These are phyloP conservation scores for Pseudocercospora fijiensis DNA, from an alignment of 2,329 filamentous ascomycete species.

Conservation along the genomic window DNA sequence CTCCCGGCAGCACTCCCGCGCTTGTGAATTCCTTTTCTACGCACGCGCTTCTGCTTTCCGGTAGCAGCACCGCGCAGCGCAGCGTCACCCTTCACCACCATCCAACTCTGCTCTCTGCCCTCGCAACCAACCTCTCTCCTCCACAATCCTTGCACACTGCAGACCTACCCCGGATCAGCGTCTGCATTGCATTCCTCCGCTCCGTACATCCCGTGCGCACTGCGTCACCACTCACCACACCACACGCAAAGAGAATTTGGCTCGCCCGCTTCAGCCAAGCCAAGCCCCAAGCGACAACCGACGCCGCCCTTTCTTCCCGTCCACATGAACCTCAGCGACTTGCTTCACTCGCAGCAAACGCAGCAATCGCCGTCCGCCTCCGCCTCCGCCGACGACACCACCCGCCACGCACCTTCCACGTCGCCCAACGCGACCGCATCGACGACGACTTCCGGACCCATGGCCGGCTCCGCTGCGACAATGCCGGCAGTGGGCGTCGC, in stretches of 20 bases:
- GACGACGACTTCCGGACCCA: constrained; percentile 15
- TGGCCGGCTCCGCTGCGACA: constrained; percentile 50
- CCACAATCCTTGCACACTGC: not conserved
- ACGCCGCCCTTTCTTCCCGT: not conserved
- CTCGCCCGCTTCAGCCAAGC: not conserved
- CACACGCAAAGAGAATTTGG: not conserved
- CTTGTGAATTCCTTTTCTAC: not conserved
- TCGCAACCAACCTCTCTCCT: not conserved
- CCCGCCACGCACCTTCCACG: not conserved
- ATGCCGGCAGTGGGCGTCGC: constrained; percentile 50
- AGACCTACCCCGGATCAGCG: not conserved
- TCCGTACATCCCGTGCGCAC: constrained; percentile 3
- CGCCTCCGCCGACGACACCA: not conserved
- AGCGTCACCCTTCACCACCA: not conserved
- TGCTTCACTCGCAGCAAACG: constrained; percentile 2
- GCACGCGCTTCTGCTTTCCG: not conserved
- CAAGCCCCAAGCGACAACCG: not conserved
- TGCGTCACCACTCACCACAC: constrained; percentile 1
- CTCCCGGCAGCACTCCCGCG: not conserved
- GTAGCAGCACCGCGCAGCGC: not conserved
- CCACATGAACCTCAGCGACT: constrained; percentile 6
- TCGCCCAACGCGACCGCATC: not conserved
- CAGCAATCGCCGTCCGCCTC: not conserved
- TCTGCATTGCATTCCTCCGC: not conserved
- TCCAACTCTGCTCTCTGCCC: not conserved